Evolutionary conservation across 345 rosid species (phyloP), one percentile per base, ranked within the genome.

Genomic region (Nasturtium officinale): DNA sequence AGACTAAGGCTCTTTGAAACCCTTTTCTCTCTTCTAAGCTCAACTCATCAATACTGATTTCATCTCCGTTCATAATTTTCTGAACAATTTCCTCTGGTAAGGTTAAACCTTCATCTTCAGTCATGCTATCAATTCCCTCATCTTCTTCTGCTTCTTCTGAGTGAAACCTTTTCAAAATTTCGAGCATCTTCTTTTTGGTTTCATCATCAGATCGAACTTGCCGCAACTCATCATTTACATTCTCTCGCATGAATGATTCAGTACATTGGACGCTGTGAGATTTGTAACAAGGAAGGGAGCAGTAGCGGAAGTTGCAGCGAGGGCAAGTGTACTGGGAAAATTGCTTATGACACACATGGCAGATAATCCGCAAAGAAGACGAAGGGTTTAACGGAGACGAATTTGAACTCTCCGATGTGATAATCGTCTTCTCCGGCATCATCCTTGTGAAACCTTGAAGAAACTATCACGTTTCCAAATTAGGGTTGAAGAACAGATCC

Each of bases 241-340:
- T 94, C 63, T 91, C 99, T 77, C 81, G 82, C 96, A 90, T 91
- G 73, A 95, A 95, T 5, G 97, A 89, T 62, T 95, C 99, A 6
- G 97, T 95, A 62, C 99, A 95, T 3, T 85, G 82, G n/a, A 67
- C 67, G 51, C 96, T 85, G 79, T 94, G 98, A 29, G 99, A 87
- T 93, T 82, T 86, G 77, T 90, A 91, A 77, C 98, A 91, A 25
- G 73, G 82, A 38, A 87, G 92, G 6, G 98, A 90, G 54, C 97
- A 91, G 73, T 95, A 91, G 0, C 97, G 89, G 26, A 87, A 83
- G 78, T 90, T 91, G 86, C 98, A 95, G 67, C 99, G 86, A 35
- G 98, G 98, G 64, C 99, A 90, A 69, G 98, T 90, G 23, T 95
- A 95, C 61, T 87, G 93, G 5, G 99, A 85, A 74, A 91, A 95